Percentiles rank a stretch among this genome's conserved stretches.
Conservation (phyloP, 768 basidiomycete genomes). For the Steccherinum ochraceum region DNA sequence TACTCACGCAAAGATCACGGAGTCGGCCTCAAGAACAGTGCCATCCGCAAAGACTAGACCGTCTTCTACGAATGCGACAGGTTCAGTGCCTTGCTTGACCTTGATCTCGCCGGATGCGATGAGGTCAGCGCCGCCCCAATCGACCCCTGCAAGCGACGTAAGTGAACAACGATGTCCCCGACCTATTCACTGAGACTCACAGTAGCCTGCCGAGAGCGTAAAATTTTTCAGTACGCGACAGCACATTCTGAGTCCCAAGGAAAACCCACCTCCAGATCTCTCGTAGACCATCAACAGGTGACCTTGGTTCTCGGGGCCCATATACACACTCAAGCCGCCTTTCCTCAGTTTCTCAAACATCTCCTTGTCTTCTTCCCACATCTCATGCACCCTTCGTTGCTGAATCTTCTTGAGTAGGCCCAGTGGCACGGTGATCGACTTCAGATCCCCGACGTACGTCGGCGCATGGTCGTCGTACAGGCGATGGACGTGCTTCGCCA, state of each 20-base stretch:
- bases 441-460: constrained; percentile 20
- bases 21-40: constrained; percentile 22
- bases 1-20: constrained; percentile 24
- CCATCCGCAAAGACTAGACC: constrained; percentile 24
- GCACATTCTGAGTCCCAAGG: too few relatives aligned
- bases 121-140: constrained; percentile 16
- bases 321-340: constrained; percentile 29
- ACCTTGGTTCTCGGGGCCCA: constrained; percentile 28
- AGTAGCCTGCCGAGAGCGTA: too few relatives aligned
- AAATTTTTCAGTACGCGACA: too few relatives aligned
- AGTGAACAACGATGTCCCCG: neutral
- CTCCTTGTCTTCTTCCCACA: constrained; percentile 26
- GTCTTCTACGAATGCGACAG: neutral
- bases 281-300: constrained; percentile 21
- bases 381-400: constrained; percentile 8
- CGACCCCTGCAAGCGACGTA: constrained; percentile 9
- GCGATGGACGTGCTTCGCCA: neutral
- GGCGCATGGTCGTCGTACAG: constrained; percentile 15
- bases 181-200: too few relatives aligned
- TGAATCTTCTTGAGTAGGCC: constrained; percentile 16
- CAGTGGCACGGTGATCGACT: constrained; percentile 15
- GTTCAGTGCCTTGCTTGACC: constrained; percentile 14
- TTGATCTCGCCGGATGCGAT: constrained; percentile 13
- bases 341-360: constrained; percentile 28
- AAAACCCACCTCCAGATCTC: constrained; percentile 26